phyloP scores from a whole-genome alignment of 495 filamentous ascomycete species.

The Jackrogersella multiformis region DNA sequence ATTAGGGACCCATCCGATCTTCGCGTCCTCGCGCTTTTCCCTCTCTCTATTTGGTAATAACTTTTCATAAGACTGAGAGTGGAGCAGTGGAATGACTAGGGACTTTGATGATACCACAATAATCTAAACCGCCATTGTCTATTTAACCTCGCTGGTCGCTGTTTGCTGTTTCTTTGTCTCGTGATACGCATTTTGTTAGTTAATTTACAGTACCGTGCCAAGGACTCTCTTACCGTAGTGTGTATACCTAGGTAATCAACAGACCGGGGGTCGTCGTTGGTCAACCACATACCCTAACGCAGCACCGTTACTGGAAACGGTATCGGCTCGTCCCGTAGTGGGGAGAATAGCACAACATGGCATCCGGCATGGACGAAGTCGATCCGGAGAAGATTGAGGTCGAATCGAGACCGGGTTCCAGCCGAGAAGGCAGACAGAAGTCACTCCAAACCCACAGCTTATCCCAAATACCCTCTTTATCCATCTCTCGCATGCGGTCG shows the following conservation, averaged over 20 bases:
- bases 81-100: slow-evolving; percentile 20
- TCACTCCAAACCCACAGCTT: not conserved
- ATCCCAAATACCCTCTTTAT: slow-evolving; percentile 17
- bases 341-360: slow-evolving; percentile 8
- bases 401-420: slow-evolving; percentile 14
- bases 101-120: not conserved
- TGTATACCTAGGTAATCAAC: not conserved
- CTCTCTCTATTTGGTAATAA: slow-evolving; percentile 8
- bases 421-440: not conserved
- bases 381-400: slow-evolving; percentile 26
- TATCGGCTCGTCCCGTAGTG: not conserved
- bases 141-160: not conserved
- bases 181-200: not conserved
- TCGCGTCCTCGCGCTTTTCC: slow-evolving; percentile 21
- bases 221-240: too few species aligned
- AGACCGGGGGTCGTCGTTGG: not conserved
- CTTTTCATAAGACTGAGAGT: slow-evolving; percentile 1
- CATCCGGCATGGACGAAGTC: slow-evolving; percentile 8
- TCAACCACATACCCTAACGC: not conserved
- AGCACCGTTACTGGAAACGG: slow-evolving; percentile 7
- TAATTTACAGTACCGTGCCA: not conserved
- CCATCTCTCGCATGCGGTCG: slow-evolving; percentile 55
- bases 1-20: slow-evolving; percentile 4
- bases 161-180: slow-evolving; percentile 5
- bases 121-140: not conserved